Evolutionary conservation across 495 filamentous ascomycete species (phyloP).

Genomic region (Penicillium macrosclerotiorum): DNA sequence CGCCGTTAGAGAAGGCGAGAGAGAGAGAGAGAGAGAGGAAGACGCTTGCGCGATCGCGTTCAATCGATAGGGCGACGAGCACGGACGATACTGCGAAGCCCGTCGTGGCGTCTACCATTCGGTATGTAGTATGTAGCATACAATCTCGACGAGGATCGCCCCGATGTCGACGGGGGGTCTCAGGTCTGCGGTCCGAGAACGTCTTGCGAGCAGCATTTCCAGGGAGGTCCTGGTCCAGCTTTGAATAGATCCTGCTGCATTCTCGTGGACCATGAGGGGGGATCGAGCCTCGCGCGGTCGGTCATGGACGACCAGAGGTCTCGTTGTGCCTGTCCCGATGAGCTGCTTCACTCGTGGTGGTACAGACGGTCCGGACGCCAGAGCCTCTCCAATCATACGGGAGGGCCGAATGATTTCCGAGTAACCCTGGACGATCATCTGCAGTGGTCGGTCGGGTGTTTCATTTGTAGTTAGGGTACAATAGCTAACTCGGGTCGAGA

Average conservation of each 20-base stretch:
- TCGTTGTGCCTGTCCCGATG: constrained; percentile 4
- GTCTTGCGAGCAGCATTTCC: no score
- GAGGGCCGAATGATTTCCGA: constrained; percentile 16
- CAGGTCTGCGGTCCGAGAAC: no score
- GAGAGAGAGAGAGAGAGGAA: no score
- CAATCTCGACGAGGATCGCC: no score
- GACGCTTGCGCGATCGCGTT: no score
- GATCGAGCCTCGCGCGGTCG: constrained; percentile 1
- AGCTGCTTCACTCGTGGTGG: constrained; percentile 1
- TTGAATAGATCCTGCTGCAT: constrained; percentile 17
- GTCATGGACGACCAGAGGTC: constrained; percentile 12
- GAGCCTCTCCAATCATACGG: constrained; percentile 21
- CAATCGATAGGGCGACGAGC: no score
- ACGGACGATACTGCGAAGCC: no score
- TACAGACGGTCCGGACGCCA: constrained; percentile 11
- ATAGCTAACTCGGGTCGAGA: background rate
- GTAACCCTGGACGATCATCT: constrained; percentile 21
- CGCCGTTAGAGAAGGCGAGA: no score
- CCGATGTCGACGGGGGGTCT: background rate
- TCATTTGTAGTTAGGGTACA: background rate
- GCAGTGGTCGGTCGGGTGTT: no score
- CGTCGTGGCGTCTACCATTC: no score
- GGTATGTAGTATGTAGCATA: no score
- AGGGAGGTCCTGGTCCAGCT: constrained; percentile 11
- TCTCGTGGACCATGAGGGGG: background rate